Conservation (phyloP, 805 yeast species). For the Ogataea zsoltii region DNA sequence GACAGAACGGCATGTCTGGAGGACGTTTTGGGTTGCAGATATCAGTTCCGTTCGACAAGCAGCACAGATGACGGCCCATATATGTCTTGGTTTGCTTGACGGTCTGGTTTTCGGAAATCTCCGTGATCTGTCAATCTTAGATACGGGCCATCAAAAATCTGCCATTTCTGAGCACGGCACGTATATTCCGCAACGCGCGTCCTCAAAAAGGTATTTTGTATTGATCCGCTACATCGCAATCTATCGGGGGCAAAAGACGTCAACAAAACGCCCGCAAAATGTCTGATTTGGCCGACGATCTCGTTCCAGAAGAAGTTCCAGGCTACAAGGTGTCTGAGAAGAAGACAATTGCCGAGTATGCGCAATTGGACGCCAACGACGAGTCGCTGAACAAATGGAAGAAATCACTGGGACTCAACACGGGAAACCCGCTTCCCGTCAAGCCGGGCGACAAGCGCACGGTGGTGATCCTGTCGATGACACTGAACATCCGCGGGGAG, state of each 20-base stretch:
- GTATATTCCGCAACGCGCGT: too few relatives aligned
- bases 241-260: not conserved
- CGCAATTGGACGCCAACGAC: slow-evolving; percentile 82
- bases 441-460: slow-evolving; percentile 71
- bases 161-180: too few relatives aligned
- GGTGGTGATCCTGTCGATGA: slow-evolving; percentile 79
- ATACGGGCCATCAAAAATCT: not conserved
- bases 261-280: not conserved
- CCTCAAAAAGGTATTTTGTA: not conserved
- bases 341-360: slow-evolving; percentile 82
- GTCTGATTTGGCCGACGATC: slow-evolving; percentile 45
- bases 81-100: too few relatives aligned
- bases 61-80: not conserved
- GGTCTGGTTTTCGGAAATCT: not conserved
- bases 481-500: slow-evolving; percentile 66
- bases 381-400: slow-evolving; percentile 92
- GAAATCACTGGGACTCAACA: slow-evolving; percentile 74
- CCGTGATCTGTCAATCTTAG: slow-evolving; percentile 2
- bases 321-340: slow-evolving; percentile 67
- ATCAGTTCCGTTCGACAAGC: too few relatives aligned
- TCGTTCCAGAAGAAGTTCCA: slow-evolving; percentile 60
- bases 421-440: slow-evolving; percentile 59
- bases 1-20: not conserved
- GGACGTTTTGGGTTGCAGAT: too few relatives aligned
- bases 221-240: not conserved